These are phyloP conservation scores for Tetrastigma voinierianum DNA, from an alignment of 164 flowering plant genomes.

Conservation along the genomic window DNA sequence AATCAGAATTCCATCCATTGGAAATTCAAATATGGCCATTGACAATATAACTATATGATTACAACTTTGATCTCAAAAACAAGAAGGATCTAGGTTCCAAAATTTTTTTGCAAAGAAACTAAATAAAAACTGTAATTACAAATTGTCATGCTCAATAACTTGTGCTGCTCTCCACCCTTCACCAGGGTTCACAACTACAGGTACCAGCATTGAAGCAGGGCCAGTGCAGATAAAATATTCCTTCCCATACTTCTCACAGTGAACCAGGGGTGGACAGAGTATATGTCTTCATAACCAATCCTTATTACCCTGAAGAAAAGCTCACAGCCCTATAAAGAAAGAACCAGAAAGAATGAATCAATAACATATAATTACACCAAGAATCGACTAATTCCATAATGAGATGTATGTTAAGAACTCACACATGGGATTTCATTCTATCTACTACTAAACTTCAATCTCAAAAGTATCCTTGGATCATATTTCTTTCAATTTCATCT, in stretches of 20 bases:
- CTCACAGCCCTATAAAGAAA: constrained; percentile 58
- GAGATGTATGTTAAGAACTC: background rate
- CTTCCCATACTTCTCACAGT: constrained; percentile 49
- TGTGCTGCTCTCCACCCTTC: constrained; percentile 92
- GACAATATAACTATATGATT: too few species aligned
- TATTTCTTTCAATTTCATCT: too few species aligned
- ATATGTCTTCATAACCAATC: constrained; percentile 80
- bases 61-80: too few species aligned
- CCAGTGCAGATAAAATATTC: constrained; percentile 87
- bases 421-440: background rate
- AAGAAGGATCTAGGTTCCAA: too few species aligned
- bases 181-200: constrained; percentile 64
- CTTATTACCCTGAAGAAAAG: constrained; percentile 67
- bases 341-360: background rate
- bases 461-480: too few species aligned
- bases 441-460: background rate
- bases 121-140: constrained; percentile 39
- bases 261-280: constrained; percentile 65
- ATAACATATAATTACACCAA: background rate
- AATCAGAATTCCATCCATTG: too few species aligned
- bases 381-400: background rate
- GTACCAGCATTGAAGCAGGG: constrained; percentile 83
- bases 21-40: too few species aligned
- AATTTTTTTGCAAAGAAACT: too few species aligned
- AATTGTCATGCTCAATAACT: constrained; percentile 85